A percentile compares a stretch with the other conserved stretches of the same genome.
Conservation (phyloP, 179 eudicot species). For the Sideroxylon spinosum region DNA sequence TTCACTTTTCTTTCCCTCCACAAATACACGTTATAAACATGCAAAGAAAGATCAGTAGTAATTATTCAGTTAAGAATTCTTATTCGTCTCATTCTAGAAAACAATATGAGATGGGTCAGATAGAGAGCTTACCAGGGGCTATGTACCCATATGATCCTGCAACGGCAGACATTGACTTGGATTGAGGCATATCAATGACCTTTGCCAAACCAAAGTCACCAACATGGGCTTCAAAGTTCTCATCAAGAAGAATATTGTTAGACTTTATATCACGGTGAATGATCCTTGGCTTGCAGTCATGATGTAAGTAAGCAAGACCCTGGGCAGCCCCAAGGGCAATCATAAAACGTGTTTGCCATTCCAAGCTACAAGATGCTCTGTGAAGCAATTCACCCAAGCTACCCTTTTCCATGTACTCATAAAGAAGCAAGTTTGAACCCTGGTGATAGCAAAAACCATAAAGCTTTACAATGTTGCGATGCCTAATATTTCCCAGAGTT, state of each 20-base stretch:
- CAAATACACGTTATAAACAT: too few species aligned
- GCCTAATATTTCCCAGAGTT: conserved; percentile 83
- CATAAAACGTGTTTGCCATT: conserved; percentile 69
- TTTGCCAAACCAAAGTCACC: conserved; percentile 96
- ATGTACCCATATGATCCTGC: conserved; percentile 97
- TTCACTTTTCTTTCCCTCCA: too few species aligned
- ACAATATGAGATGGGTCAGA: neutral
- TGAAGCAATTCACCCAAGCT: conserved; percentile 88
- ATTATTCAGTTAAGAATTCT: too few species aligned
- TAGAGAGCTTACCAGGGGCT: conserved; percentile 67
- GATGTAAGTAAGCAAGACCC: conserved; percentile 86
- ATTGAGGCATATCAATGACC: conserved; percentile 89
- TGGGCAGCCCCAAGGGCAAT: conserved; percentile 88
- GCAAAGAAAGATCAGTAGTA: too few species aligned
- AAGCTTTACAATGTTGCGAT: conserved; percentile 83
- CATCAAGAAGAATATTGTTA: conserved; percentile 75
- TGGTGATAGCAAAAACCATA: conserved; percentile 79
- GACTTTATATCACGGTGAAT: conserved; percentile 91
- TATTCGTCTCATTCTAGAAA: too few species aligned
- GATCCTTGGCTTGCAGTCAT: conserved; percentile 87
- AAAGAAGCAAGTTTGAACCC: conserved; percentile 72
- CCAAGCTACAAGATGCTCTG: conserved; percentile 41
- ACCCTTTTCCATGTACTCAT: conserved; percentile 80
- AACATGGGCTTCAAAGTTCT: conserved; percentile 86
- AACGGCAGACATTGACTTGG: conserved; percentile 87